A percentile compares a stretch with the other conserved stretches of the same genome.
phyloP scores from a whole-genome alignment of 352 stramenopile species.

The Phytophthora pisi region DNA sequence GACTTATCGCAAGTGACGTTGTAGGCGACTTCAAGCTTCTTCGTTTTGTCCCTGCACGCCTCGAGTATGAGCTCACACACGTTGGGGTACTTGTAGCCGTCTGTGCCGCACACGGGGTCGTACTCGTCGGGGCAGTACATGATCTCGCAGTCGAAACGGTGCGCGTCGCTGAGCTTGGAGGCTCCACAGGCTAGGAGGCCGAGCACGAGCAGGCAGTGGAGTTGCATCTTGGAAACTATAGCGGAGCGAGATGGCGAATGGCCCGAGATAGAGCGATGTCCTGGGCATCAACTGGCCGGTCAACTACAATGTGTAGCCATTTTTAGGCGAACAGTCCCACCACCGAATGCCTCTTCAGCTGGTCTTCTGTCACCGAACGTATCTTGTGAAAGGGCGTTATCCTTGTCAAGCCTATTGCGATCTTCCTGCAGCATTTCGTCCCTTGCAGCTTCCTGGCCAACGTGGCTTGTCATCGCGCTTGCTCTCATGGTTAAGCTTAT shows the following conservation, averaged over 20 bases:
- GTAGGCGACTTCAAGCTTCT: conserved; percentile 1
- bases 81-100: conserved; percentile 21
- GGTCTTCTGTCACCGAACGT: conserved; percentile 14
- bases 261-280: not conserved
- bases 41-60: conserved; percentile 3
- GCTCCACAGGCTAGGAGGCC: not conserved
- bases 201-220: not conserved
- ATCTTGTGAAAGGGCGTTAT: conserved; percentile 28
- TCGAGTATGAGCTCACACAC: conserved; percentile 12
- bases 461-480: not conserved
- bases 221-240: not conserved
- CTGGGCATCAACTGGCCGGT: not conserved
- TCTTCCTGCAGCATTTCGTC: conserved; percentile 10
- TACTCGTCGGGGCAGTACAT: conserved; percentile 13
- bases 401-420: conserved; percentile 9
- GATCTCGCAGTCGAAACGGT: conserved; percentile 15
- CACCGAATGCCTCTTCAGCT: conserved; percentile 8
- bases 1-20: conserved; percentile 6
- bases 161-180: not conserved
- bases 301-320: not conserved
- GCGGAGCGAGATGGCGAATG: not conserved
- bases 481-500: not conserved
- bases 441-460: not conserved
- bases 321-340: not conserved
- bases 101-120: conserved; percentile 24